Evolutionary conservation across 2,329 filamentous ascomycete species (phyloP).

Genomic region (Aspergillus pseudoglaucus): DNA sequence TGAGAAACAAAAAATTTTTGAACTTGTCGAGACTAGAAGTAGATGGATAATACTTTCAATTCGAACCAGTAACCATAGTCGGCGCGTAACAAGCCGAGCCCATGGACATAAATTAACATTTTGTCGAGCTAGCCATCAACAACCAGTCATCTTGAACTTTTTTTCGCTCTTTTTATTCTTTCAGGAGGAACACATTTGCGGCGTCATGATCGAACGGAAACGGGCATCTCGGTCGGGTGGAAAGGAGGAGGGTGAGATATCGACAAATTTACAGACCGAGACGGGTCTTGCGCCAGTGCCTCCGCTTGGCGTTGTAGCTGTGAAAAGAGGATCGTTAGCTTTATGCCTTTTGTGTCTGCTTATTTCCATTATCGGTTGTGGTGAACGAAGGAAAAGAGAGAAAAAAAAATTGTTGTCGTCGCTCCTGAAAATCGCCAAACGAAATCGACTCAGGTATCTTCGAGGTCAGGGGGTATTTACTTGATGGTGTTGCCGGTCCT

Average conservation of each 20-base stretch:
- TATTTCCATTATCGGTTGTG: neutral
- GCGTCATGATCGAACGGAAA: slow-evolving; percentile 24
- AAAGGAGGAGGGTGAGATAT: slow-evolving; percentile 37
- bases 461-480: slow-evolving; percentile 53
- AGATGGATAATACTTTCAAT: neutral
- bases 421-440: neutral
- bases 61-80: neutral
- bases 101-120: neutral
- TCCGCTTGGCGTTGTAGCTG: slow-evolving; percentile 99
- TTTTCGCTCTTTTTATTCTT: slow-evolving; percentile 5
- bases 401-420: too few species aligned
- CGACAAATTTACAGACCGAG: slow-evolving; percentile 79
- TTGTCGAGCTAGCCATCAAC: neutral
- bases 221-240: slow-evolving; percentile 28
- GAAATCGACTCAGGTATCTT: neutral
- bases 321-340: slow-evolving; percentile 6
- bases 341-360: slow-evolving; percentile 1
- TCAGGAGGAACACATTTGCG: neutral
- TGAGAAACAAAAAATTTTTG: too few species aligned
- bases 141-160: slow-evolving; percentile 11
- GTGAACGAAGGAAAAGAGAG: too few species aligned
- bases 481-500: slow-evolving; percentile 98
- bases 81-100: too few species aligned
- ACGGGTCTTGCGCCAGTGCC: slow-evolving; percentile 99
- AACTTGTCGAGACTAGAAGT: too few species aligned